These are phyloP conservation scores for Plasmodium chabaudi DNA, from an alignment of 169 alveolate genomes.

Conservation along the genomic window DNA sequence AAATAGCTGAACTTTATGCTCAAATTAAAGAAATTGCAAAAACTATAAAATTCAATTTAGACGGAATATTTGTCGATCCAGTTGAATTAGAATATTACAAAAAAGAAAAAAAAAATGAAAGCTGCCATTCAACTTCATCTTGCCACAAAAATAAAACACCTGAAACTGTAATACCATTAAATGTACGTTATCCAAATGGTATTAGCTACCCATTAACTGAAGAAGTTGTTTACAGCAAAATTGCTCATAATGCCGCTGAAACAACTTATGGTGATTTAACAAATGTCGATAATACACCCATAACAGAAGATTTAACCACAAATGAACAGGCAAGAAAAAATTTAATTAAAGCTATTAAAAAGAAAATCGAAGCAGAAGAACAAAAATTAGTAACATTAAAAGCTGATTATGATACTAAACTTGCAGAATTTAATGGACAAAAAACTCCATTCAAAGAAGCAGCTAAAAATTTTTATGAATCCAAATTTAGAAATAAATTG, in stretches of 20 bases:
- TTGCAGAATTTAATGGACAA: not conserved
- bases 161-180: not conserved
- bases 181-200: constrained; percentile 29
- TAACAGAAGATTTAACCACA: not conserved
- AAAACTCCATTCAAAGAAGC: not conserved
- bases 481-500: constrained; percentile 12
- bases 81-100: constrained; percentile 44
- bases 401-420: not conserved
- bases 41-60: constrained; percentile 26
- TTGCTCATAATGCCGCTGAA: not conserved
- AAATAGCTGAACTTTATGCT: constrained; percentile 13
- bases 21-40: constrained; percentile 34
- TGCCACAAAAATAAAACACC: not conserved
- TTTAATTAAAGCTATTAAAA: constrained; percentile 7
- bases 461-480: not conserved
- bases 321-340: not conserved
- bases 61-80: constrained; percentile 23
- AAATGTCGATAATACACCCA: not conserved
- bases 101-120: constrained; percentile 46
- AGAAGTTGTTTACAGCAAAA: not conserved
- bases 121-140: not conserved
- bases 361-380: constrained; percentile 4
- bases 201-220: constrained; percentile 12
- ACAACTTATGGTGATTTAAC: constrained; percentile 22
- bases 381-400: not conserved